Percentiles rank a stretch among this genome's conserved stretches.
Conservation (phyloP, 345 rosid genomes). For the Pseudoturritis turrita region DNA sequence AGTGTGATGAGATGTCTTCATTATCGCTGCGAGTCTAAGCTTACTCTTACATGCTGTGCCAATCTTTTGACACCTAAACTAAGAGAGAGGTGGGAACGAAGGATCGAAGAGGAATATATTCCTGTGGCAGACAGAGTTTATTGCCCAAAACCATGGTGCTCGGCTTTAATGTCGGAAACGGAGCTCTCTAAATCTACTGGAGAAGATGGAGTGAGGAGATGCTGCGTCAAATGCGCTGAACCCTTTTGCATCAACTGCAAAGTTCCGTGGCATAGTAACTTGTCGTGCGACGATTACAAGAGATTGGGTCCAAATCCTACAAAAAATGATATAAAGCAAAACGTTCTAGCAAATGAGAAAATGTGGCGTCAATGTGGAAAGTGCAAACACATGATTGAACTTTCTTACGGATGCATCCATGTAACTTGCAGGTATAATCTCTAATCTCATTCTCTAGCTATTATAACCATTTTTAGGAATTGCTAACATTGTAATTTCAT, state of each 20-base stretch:
- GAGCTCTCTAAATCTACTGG: conserved; percentile 28
- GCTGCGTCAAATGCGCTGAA: not conserved
- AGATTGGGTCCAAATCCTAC: conserved; percentile 28
- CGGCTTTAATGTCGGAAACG: conserved; percentile 7
- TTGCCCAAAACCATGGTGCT: conserved; percentile 6
- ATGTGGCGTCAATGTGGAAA: conserved; percentile 43
- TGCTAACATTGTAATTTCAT: not conserved
- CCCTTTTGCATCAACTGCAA: not conserved
- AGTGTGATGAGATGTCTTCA: conserved; percentile 47
- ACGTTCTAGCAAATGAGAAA: conserved; percentile 32
- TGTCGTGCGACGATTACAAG: conserved; percentile 44
- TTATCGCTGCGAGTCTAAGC: conserved; percentile 45
- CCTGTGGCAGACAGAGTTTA: conserved; percentile 32
- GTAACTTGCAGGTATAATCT: conserved; percentile 40
- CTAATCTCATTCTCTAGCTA: too few relatives aligned
- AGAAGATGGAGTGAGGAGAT: conserved; percentile 30
- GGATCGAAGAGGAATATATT: conserved; percentile 52
- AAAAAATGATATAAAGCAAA: conserved; percentile 18
- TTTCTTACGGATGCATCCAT: conserved; percentile 39
- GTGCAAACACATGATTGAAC: conserved; percentile 44
- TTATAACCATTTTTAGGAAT: too few relatives aligned
- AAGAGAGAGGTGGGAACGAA: conserved; percentile 36
- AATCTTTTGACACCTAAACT: conserved; percentile 52
- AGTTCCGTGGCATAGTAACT: conserved; percentile 13
- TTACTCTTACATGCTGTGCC: conserved; percentile 37